These are phyloP conservation scores for Lophiotrema nucula DNA, from an alignment of 495 filamentous ascomycete genomes.

Conservation along the genomic window DNA sequence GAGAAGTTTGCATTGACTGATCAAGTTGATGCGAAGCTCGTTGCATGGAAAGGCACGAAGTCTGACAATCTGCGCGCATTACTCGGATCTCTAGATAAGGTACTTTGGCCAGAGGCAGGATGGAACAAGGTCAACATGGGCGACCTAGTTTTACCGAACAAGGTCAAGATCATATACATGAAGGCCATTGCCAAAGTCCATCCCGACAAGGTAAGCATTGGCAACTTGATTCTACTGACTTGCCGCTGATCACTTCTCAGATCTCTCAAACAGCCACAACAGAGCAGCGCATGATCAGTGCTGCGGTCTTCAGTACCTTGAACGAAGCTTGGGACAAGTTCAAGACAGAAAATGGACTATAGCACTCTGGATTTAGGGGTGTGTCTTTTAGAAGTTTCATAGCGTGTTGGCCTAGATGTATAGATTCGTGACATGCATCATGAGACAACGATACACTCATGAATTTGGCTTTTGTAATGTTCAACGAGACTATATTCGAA, in stretches of 20 bases:
- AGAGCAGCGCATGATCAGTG: constrained; percentile 90
- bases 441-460: no score
- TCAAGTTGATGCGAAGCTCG: constrained; percentile 72
- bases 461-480: no score
- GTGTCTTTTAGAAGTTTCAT: no score
- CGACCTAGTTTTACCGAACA: constrained; percentile 82
- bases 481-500: no score
- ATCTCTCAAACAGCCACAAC: constrained; percentile 85
- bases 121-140: constrained; percentile 97
- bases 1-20: constrained; percentile 90
- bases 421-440: no score
- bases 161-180: constrained; percentile 98
- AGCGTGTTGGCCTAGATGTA: no score
- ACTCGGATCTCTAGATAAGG: constrained; percentile 79
- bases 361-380: no score
- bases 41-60: constrained; percentile 81
- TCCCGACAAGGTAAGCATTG: constrained; percentile 84
- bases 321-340: constrained; percentile 99
- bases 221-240: neutral
- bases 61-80: constrained; percentile 88
- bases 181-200: constrained; percentile 98
- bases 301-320: constrained; percentile 83
- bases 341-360: constrained; percentile 82
- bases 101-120: constrained; percentile 86
- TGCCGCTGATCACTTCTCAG: constrained; percentile 46